Evolutionary conservation across 129 eudicot species (phyloP).

Genomic region (Apium graveolens): DNA sequence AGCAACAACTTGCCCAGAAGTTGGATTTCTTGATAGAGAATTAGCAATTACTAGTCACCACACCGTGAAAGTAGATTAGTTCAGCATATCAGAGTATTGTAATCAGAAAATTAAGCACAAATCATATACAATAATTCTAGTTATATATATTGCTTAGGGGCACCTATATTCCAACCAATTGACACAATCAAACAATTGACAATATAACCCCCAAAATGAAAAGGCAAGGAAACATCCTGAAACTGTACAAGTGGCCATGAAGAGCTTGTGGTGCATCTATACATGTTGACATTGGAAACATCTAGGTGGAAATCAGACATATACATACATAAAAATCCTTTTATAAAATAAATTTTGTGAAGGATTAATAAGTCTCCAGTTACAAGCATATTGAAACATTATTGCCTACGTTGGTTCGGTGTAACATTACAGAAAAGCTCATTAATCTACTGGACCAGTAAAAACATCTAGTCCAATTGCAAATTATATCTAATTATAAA

Average conservation of each 20-base stretch:
- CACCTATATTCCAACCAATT: background rate
- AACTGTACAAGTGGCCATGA: background rate
- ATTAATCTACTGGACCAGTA: background rate
- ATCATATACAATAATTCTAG: background rate
- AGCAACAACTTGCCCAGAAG: slow-evolving; percentile 84
- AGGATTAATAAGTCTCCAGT: background rate
- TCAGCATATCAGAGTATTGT: slow-evolving; percentile 1
- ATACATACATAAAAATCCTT: background rate
- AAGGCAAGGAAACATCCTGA: background rate
- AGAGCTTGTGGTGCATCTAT: background rate
- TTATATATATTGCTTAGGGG: background rate
- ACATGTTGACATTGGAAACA: background rate
- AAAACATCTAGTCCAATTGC: background rate
- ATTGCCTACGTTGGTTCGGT: background rate
- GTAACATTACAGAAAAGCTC: background rate
- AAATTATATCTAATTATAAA: background rate
- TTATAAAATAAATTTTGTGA: background rate
- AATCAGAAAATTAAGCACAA: background rate
- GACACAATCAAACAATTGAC: background rate
- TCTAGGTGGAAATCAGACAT: background rate
- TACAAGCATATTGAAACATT: background rate
- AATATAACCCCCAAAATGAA: background rate
- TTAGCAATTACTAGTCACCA: slow-evolving; percentile 65
- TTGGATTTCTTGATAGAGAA: slow-evolving; percentile 84
- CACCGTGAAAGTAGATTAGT: slow-evolving; percentile 13